These are phyloP conservation scores for Quercus lobata DNA, from an alignment of 331 rosid species.

Conservation along the genomic window DNA sequence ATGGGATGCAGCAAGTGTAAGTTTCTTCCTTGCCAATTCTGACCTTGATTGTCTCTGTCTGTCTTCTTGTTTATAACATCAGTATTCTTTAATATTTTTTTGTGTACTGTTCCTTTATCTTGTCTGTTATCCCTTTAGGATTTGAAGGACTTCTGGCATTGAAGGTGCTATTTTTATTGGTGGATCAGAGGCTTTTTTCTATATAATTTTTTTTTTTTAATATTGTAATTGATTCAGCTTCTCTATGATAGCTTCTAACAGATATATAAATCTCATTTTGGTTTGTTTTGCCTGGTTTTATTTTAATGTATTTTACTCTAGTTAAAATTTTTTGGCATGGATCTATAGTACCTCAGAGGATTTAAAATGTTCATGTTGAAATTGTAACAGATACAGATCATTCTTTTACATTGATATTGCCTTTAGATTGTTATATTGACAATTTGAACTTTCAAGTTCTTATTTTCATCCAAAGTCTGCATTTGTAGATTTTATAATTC, in stretches of 20 bases:
- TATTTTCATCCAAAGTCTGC: background rate
- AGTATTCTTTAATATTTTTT: background rate
- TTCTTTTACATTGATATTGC: background rate
- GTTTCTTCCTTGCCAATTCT: conserved; percentile 21
- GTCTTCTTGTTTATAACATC: conserved; percentile 5
- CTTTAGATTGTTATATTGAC: background rate
- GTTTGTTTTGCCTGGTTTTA: background rate
- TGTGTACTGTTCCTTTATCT: background rate
- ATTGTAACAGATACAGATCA: background rate
- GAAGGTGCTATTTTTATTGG: background rate
- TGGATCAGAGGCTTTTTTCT: background rate
- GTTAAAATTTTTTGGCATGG: background rate
- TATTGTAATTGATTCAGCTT: background rate
- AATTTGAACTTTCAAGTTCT: background rate
- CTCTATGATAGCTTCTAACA: background rate
- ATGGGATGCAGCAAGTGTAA: conserved; percentile 57
- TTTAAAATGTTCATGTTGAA: background rate
- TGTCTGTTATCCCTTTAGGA: background rate
- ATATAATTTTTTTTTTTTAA: background rate
- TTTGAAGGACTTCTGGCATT: background rate
- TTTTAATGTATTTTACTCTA: background rate
- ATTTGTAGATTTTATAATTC: background rate
- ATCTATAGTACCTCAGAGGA: background rate
- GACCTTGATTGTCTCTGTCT: conserved; percentile 8
- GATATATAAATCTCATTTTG: background rate